Evolutionary conservation across 192 early-diverging fungal genomes (phyloP).

Genomic region (Coemansia sp.): DNA sequence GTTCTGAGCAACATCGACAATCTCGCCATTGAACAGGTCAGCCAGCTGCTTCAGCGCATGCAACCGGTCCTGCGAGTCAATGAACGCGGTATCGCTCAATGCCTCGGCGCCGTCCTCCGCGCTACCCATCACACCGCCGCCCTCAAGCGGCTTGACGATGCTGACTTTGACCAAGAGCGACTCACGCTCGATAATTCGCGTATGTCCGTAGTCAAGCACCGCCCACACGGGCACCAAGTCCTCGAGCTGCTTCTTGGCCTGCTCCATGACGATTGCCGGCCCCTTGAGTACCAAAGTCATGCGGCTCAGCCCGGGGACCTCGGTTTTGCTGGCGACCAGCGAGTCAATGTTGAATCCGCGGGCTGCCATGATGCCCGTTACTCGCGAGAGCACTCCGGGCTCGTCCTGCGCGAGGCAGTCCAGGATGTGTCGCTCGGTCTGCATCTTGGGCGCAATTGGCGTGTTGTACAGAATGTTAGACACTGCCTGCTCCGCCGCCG

Average conservation of each 20-base stretch:
- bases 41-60: conserved; percentile 80
- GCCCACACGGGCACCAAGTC: conserved; percentile 98
- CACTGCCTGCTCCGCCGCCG: conserved; percentile 91
- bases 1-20: conserved; percentile 86
- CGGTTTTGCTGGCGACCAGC: conserved; percentile 93
- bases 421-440: conserved; percentile 72
- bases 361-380: conserved; percentile 87
- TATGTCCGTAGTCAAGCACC: conserved; percentile 92
- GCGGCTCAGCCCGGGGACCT: conserved; percentile 86
- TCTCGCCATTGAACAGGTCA: conserved; percentile 77
- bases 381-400: conserved; percentile 78
- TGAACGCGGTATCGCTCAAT: conserved; percentile 44
- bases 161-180: conserved; percentile 91
- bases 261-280: conserved; percentile 77
- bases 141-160: conserved; percentile 58
- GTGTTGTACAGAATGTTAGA: conserved; percentile 96
- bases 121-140: conserved; percentile 9
- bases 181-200: conserved; percentile 88
- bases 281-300: conserved; percentile 97
- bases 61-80: conserved; percentile 64
- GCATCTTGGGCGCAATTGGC: conserved; percentile 69
- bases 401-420: conserved; percentile 95
- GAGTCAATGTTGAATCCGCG: conserved; percentile 98
- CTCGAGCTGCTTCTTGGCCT: conserved; percentile 91
- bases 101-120: conserved; percentile 1